Evolutionary conservation across 768 basidiomycete species (phyloP).

Genomic region (Obba rivulosa): DNA sequence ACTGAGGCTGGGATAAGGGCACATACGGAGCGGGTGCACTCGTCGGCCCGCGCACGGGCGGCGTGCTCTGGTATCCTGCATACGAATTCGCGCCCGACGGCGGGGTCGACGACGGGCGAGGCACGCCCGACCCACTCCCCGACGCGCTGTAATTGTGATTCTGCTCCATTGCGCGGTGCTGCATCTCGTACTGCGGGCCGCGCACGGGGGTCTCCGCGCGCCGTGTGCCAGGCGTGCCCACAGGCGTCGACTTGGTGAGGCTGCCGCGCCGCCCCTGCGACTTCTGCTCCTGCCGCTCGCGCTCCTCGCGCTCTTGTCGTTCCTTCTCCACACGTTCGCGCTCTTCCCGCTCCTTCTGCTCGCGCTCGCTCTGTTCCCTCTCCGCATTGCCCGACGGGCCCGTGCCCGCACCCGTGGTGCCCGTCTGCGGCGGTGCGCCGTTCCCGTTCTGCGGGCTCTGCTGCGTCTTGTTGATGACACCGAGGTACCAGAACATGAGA

Average conservation of each 20-base stretch:
- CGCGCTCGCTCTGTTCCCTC: conserved; percentile 28
- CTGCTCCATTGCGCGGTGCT: conserved; percentile 89
- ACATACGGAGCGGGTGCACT: conserved; percentile 14
- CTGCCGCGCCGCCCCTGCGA: conserved; percentile 39
- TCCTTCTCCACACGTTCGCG: conserved; percentile 30
- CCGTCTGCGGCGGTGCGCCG: conserved; percentile 27
- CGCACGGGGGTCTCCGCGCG: conserved; percentile 84
- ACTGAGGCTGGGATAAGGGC: conserved; percentile 26
- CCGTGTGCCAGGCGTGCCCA: conserved; percentile 46
- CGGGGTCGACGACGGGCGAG: conserved; percentile 16
- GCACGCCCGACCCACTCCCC: conserved; percentile 2
- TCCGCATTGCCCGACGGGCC: conserved; percentile 22
- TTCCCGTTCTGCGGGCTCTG: conserved; percentile 28
- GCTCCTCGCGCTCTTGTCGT: conserved; percentile 21
- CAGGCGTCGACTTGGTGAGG: conserved; percentile 59
- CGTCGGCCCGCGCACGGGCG: conserved; percentile 2
- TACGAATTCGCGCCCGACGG: conserved; percentile 14
- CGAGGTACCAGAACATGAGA: conserved; percentile 99
- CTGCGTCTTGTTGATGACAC: conserved; percentile 89
- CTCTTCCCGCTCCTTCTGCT: conserved; percentile 38
- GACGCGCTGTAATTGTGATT: conserved; percentile 49
- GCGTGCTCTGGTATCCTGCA: conserved; percentile 1
- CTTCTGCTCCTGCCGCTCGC: conserved; percentile 43
- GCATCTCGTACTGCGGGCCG: conserved; percentile 90
- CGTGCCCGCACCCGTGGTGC: no score